Evolutionary conservation across 768 basidiomycete genomes (phyloP).

Genomic region (Holtermannia corniformis): DNA sequence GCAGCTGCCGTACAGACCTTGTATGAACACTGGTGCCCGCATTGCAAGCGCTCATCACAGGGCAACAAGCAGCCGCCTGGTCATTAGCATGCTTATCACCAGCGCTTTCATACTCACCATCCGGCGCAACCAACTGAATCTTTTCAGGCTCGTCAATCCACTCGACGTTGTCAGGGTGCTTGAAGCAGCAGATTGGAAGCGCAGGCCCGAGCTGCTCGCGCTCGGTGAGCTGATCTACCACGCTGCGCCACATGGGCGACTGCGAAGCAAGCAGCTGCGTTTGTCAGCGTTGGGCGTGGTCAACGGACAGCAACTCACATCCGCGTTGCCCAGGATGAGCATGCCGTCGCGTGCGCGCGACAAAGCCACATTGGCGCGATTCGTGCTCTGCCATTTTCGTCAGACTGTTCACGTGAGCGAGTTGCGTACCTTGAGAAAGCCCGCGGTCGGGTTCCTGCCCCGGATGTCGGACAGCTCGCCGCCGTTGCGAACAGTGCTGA

Average conservation of each 20-base stretch:
- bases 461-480: conserved; percentile 48
- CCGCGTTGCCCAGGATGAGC: conserved; percentile 65
- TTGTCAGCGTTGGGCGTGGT: too few species aligned
- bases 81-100: background rate
- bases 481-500: conserved; percentile 64
- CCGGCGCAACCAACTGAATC: conserved; percentile 4
- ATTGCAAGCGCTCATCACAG: conserved; percentile 4
- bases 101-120: conserved; percentile 3
- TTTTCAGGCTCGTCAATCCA: background rate
- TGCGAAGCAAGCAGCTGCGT: conserved; percentile 9
- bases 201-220: conserved; percentile 1
- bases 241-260: conserved; percentile 5
- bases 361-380: conserved; percentile 50
- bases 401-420: background rate
- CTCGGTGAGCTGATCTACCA: conserved; percentile 3
- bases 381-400: conserved; percentile 9
- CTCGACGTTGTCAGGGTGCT: background rate
- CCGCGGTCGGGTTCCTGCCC: conserved; percentile 47
- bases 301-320: too few species aligned
- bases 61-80: conserved; percentile 5
- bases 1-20: background rate
- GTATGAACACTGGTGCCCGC: conserved; percentile 8
- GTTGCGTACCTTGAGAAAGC: conserved; percentile 57
- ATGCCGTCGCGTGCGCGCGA: conserved; percentile 67
- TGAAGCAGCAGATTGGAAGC: conserved; percentile 6